Evolutionary conservation across 1,284 basidiomycete genomes (phyloP), one percentile per base, ranked within the genome.

Genomic region (Schizophyllum amplum): DNA sequence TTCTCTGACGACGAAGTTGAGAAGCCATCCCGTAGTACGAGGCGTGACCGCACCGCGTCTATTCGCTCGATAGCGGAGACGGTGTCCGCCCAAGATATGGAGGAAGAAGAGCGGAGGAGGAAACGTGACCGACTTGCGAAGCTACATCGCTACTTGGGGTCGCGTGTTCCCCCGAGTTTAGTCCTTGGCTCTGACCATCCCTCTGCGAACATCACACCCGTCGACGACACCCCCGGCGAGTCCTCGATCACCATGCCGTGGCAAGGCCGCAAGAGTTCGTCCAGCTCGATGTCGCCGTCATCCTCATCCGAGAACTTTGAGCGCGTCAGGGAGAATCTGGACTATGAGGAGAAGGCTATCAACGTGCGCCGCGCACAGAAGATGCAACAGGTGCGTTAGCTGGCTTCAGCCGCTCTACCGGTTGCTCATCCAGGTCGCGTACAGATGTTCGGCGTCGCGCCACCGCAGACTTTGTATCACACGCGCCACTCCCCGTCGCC

Each of bases 131-230:
- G 83, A 63, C 73, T 92, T 27, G 85, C 86, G 4, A 90, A 84
- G 67, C 76, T 92, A 5, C 87, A 91, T 68, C 86, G 90, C 49
- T 90, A 85, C 71, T 77, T 92, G 25, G 90, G 89, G 22, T 88
- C 86, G 27, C 79, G 81, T 48, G 86, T 92, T 24, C 89, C 89
- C 20, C 68, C 79, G 11, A 79, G 83, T 62, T 78, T 90, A 50
- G 83, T 87, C 17, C 75, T 86, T 51, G 85, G 84, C 33, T 64
- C 71, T 55, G 69, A 72, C 25, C 27, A 33, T 33, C 27, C 27
- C 27, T 69, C 74, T 55, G 64, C 69, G 24, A 71, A 68, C 52
- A 13, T 33, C 13, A 33, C 27, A 13, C 27, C 27, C 13, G 13
- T 13, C 6, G 27, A 33, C 27, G 27, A 33, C 27, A 33, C 6